Conservation (phyloP, 257 asterid genomes). For the Solanum sitiens region DNA sequence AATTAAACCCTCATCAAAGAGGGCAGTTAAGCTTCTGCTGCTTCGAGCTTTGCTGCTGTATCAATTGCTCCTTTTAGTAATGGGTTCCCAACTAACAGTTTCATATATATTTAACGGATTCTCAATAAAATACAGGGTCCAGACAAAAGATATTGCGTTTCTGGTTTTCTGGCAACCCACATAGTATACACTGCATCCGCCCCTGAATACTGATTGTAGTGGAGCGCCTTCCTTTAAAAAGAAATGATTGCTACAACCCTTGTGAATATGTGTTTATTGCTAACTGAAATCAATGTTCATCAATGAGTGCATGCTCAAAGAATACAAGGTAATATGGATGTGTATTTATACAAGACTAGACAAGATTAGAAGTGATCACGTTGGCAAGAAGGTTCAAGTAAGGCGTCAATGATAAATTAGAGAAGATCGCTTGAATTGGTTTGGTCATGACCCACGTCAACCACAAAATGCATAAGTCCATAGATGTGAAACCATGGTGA, state of each 20-base stretch:
- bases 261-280: background rate
- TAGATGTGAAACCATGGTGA: background rate
- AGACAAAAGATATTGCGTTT: background rate
- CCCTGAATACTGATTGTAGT: background rate
- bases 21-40: background rate
- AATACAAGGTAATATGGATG: background rate
- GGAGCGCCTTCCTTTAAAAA: background rate
- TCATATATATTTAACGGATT: background rate
- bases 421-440: background rate
- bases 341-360: background rate
- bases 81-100: background rate
- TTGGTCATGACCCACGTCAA: background rate
- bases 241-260: background rate
- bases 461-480: background rate
- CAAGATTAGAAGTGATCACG: background rate
- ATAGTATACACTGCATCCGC: background rate
- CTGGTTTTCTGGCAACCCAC: background rate
- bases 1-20: background rate
- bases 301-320: background rate
- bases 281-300: background rate
- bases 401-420: background rate
- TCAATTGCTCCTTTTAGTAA: background rate
- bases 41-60: background rate
- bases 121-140: background rate
- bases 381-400: background rate